phyloP scores from a whole-genome alignment of 1,139 yeast species.

The Blastobotrys buckinghamii region DNA sequence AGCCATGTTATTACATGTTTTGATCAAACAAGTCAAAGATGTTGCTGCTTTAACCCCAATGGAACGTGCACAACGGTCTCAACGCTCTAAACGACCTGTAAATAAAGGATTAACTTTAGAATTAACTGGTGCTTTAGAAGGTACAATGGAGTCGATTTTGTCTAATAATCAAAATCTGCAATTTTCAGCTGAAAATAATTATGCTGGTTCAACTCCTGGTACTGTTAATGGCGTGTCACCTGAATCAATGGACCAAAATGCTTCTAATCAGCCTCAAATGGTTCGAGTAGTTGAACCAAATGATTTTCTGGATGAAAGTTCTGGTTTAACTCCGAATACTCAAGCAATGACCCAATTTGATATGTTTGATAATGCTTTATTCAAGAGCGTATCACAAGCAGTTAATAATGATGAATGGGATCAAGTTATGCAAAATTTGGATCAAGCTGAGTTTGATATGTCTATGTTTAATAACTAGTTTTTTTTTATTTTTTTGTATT shows the following conservation, averaged over 20 bases:
- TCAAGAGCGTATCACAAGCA: slow-evolving; percentile 11
- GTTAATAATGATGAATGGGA: slow-evolving; percentile 26
- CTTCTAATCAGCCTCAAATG: too few relatives aligned
- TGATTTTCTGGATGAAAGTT: neutral
- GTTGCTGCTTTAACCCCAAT: slow-evolving; percentile 19
- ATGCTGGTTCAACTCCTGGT: neutral
- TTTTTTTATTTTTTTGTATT: neutral
- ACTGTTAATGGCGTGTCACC: neutral
- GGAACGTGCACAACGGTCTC: slow-evolving; percentile 15
- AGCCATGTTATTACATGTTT: slow-evolving; percentile 15
- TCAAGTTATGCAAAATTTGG: slow-evolving; percentile 20
- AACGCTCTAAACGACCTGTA: neutral
- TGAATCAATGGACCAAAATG: neutral
- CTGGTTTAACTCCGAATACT: neutral
- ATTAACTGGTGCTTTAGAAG: slow-evolving; percentile 3
- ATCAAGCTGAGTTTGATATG: slow-evolving; percentile 3
- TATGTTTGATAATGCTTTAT: slow-evolving; percentile 6
- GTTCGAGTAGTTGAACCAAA: neutral
- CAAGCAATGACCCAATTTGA: neutral
- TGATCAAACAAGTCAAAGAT: slow-evolving; percentile 18
- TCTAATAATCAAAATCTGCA: neutral
- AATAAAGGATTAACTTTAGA: slow-evolving; percentile 11
- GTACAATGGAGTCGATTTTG: neutral
- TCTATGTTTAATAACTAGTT: neutral
- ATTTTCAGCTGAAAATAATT: neutral